Evolutionary conservation across 2,329 filamentous ascomycete species (phyloP), one percentile per base, ranked within the genome.

Genomic region (Zasmidium angulare): DNA sequence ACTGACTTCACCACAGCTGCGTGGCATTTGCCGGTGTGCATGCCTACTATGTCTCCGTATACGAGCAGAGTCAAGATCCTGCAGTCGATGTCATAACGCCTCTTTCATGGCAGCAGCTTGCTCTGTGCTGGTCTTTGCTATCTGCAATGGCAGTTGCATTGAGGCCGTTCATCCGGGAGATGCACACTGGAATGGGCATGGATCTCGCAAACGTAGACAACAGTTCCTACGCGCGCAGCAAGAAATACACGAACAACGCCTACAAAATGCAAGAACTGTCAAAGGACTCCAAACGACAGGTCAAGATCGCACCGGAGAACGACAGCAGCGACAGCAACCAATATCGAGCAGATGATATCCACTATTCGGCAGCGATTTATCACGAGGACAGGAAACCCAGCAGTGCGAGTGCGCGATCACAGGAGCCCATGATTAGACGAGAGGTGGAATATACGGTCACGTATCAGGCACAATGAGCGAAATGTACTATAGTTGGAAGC

Each of bases 141-240:
- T 63, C 61, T 0, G 61, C 61, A 14, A 63, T 63, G 61, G 50
- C 55, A 24, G 53, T 63, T 12, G 61, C 61, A 3, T 49, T 63
- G 21, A 57, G 55, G 36, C 61, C 61, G 20, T 63, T 63, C n/a
- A 24, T 63, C 47, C 56, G 56, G 17, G 61, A 63, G 14, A 57
- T 63, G 51, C 61, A 63, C 46, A 60, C 58, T 6, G 61, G 61
- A 19, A 55, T 63, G 26, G 61, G 61, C 10, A 58, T 63, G 61
- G 61, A 60, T 52, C 31, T 63, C 17, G 61, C 40, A 6, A 46
- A 55, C 17, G 46, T 54, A 24, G 22, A 40, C 12, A 58, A 58
- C 6, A 55, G 52, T 26, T 49, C 51, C 10, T 60, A 63, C 24
- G 61, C 57, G n/a, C 53, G 48, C 17, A 47, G 51, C 17, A 58